Evolutionary conservation across 106 monocot genomes (phyloP), one percentile per base, ranked within the genome.

Genomic region (Allium sativum): DNA sequence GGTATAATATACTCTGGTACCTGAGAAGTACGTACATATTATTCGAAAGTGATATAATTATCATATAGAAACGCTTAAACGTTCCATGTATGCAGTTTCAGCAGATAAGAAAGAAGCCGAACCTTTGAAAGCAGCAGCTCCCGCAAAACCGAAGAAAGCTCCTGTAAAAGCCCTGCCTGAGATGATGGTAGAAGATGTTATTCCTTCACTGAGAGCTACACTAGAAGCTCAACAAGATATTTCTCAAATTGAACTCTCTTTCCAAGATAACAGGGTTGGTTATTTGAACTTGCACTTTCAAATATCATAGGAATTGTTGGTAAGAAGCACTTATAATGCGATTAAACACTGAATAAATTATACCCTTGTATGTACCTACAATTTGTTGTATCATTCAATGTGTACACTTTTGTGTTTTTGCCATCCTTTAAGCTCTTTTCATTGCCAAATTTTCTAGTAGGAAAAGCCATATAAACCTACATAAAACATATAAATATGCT

Each of bases 171-270:
- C 47, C 46, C 44, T 84, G 66, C 80, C 74, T 15, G 58, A 74
- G 71, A 58, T 81, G 66, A 84, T 84, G 84, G 67, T 77, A 52
- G 84, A 84, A 68, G 84, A 84, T 40, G 67, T 84, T 19, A 84
- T 84, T 50, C 84, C 84, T 43, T 61, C 84, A 42, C 73, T 84
- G 43, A 80, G 66, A 74, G 48, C 80, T 9, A 60, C 45, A 9
- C 80, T 84, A 22, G 80, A 80, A 46, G 62, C 74, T 31, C 66
- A 84, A 60, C 77, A 81, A 22, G 80, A 80, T 58, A 19, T 84
- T 48, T 80, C 77, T 48, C 48, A 77, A 57, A 77, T 80, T 50
- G 77, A 80, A 16, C 73, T 84, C 70, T 77, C 84, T 22, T 84
- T 81, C 42, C 51, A 71, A 9, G 67, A 84, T 42, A 84, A 84